Evolutionary conservation across 192 early-diverging fungal genomes (phyloP), one percentile per base, ranked within the genome.

Genomic region (Rhizophlyctis rosea): DNA sequence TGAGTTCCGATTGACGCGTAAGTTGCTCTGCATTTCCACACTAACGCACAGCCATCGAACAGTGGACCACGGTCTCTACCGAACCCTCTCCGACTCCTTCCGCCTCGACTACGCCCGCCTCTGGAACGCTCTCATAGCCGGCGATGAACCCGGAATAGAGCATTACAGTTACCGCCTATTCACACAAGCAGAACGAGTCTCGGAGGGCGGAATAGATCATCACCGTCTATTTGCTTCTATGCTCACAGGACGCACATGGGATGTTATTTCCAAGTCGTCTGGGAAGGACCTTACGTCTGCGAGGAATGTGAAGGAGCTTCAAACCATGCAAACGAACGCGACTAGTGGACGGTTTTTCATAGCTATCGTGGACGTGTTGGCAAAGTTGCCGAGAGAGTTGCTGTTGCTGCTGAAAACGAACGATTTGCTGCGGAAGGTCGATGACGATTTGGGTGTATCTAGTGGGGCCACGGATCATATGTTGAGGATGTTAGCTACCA

Each of bases 381-480:
- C 90, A 14, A 86, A 87, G n/a, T 81, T 94, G 27, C 92, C 95
- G 0, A 80, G 92, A 0, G 85, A 89, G n/a, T 75, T 97, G 18
- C 74, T 95, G 0, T 74, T 97, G 47, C 75, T 97, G 23, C 81
- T 97, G 61, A 97, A 95, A 68, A 94, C 93, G 2, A 93, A 95
- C 70, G 95, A 97, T 63, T 70, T 97, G 32, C 65, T 97, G 24
- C 81, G 93, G 32, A 81, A 72, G 44, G 75, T 82, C 21, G 80
- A 82, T 61, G 65, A 72, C 21, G 27, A 28, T 2, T 61, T 82
- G 4, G 73, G 71, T 39, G 77, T 82, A n/a, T 50, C 63, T 18
- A 29, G 35, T 13, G 69, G 58, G 2, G 58, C 35, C 7, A 35
- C 33, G 35, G 50, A 39, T 18, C 64, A 75, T 32, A 61, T 78